Conservation (phyloP, 163 green algal species). For the Chloromonas sp. region DNA sequence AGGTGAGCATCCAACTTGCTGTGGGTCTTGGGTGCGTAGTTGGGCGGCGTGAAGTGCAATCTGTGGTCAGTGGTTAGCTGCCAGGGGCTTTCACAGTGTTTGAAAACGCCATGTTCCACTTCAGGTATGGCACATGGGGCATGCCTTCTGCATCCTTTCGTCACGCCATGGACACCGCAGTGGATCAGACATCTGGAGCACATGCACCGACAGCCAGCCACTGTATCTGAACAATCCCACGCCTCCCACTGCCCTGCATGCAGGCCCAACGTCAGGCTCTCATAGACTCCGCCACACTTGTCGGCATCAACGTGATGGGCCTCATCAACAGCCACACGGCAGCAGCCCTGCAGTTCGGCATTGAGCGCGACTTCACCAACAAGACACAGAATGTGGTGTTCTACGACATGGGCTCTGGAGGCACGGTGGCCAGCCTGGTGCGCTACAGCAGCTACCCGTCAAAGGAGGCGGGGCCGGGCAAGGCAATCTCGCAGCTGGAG, state of each 20-base stretch:
- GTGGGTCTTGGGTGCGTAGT: too few species aligned
- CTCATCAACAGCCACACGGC: conserved; percentile 78
- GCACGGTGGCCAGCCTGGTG: conserved; percentile 69
- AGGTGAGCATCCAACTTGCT: conserved; percentile 14
- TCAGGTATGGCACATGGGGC: too few species aligned
- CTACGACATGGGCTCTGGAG: conserved; percentile 82
- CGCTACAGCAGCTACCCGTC: conserved; percentile 61
- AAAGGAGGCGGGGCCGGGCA: conserved; percentile 47
- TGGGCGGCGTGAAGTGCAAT: too few species aligned
- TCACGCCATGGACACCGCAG: too few species aligned
- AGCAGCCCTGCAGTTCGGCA: conserved; percentile 87
- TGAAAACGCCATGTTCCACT: conserved; percentile 21
- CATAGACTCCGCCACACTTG: conserved; percentile 55
- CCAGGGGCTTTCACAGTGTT: too few species aligned
- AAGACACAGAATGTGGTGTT: conserved; percentile 73
- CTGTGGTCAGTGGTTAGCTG: too few species aligned
- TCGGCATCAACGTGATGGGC: conserved; percentile 85
- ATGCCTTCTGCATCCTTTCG: too few species aligned
- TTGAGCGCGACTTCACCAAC: conserved; percentile 85
- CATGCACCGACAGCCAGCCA: too few species aligned
- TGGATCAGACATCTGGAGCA: too few species aligned
- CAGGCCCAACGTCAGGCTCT: conserved; percentile 44
- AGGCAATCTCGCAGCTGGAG: conserved; percentile 74
- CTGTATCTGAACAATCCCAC: too few species aligned
- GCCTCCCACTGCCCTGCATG: too few species aligned